Evolutionary conservation across 768 basidiomycete species (phyloP), one percentile per base, ranked within the genome.

Genomic region (Leucosporidium yakuticum): DNA sequence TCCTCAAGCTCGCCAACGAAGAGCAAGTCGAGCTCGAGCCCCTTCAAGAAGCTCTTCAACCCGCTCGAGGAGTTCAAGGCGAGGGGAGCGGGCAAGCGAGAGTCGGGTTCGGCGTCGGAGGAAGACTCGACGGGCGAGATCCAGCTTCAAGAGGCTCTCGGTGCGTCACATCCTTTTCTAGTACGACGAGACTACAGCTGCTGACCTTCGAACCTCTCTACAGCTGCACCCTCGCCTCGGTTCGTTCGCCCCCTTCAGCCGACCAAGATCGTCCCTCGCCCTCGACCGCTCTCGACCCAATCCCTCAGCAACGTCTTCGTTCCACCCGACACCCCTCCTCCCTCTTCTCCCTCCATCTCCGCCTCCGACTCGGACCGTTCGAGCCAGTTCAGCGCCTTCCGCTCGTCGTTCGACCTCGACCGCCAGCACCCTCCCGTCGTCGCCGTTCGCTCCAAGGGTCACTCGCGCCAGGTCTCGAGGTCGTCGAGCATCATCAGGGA

Each of bases 281-380:
- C 65, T 7, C 59, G 47, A 12, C 59, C 54, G 0, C 55, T 63
- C 47, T 55, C 50, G 17, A 25, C 54, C 6, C 25, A 47, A 17
- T 36, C 39, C 25, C 32, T 54, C 32, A 36, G 34, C 47, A 48
- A 47, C 11, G 6, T 19, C 5, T 5, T 34, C 56, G 27, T 67
- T 31, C 61, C 66, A 5, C 66, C 62, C 49, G 66, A 67, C 29
- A 67, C 66, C 21, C 66, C 66, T 27, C 61, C 61, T 5, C 62
- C 61, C 0, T 67, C 66, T 2, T 67, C 66, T 0, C 61, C 65
- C 6, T 64, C 63, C 15, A 20, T 25, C 9, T 60, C 58, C 29
- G 61, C 57, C 34, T 44, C 39, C 8, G 53, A 31, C 34, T 54
- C 56, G 21, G 49, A 31, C 0, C 25, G n/a, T 7, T 63, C 62